Evolutionary conservation across 202 grass and related monocot species (phyloP).

Genomic region (Musa balbisiana): DNA sequence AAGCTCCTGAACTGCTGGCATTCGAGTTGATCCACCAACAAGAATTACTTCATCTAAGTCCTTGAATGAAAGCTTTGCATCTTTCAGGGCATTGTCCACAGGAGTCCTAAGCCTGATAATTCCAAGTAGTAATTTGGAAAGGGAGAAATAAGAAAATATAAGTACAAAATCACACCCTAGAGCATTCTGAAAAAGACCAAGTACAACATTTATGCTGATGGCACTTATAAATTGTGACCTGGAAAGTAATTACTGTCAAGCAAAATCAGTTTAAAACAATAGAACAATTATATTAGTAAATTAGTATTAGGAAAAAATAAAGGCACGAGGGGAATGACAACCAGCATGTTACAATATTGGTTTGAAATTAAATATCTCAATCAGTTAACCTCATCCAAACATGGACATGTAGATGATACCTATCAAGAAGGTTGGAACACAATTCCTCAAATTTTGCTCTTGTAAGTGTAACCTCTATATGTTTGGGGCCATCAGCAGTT

Average conservation of each 20-base stretch:
- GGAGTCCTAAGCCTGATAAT: conserved; percentile 70
- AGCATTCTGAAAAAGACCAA: neutral
- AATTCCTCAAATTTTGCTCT: conserved; percentile 94
- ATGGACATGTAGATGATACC: conserved; percentile 39
- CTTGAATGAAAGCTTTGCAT: conserved; percentile 76
- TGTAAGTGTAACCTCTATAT: conserved; percentile 70
- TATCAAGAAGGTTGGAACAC: conserved; percentile 81
- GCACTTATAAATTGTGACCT: neutral
- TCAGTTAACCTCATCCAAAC: neutral
- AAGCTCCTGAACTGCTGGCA: conserved; percentile 82
- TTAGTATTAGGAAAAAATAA: neutral
- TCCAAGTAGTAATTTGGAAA: too few relatives aligned
- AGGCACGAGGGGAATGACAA: neutral
- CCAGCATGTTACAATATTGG: neutral
- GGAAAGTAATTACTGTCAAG: neutral
- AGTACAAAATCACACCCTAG: too few relatives aligned
- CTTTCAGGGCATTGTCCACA: conserved; percentile 72
- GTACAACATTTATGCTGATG: neutral
- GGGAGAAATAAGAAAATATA: too few relatives aligned
- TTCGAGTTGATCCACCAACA: conserved; percentile 90
- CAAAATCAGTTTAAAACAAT: neutral
- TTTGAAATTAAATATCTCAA: neutral
- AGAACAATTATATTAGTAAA: neutral
- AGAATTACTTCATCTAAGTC: conserved; percentile 94
- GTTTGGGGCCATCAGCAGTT: conserved; percentile 81